Evolutionary conservation across 2,329 filamentous ascomycete genomes (phyloP).

Genomic region (Phaeosphaeriaceae sp.): DNA sequence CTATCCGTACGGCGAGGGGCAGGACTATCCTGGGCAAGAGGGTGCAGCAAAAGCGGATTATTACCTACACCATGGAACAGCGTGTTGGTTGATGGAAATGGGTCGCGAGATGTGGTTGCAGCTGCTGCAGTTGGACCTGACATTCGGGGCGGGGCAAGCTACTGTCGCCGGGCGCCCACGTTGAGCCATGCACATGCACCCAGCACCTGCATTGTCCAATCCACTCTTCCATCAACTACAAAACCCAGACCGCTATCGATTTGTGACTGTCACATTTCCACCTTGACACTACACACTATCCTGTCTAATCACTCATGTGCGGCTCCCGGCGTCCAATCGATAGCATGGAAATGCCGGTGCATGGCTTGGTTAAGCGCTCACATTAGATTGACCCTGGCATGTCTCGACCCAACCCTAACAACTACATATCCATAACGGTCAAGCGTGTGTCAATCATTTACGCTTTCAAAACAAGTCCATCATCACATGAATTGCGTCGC

Average conservation of each 20-base stretch:
- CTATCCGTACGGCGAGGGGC: too few relatives aligned
- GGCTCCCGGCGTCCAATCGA: constrained; percentile 25
- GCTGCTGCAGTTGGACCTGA: too few relatives aligned
- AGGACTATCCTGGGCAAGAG: too few relatives aligned
- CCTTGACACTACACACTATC: constrained; percentile 15
- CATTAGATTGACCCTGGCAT: constrained; percentile 4
- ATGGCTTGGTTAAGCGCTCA: constrained; percentile 20
- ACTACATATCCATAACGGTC: background rate
- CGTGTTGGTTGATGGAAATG: too few relatives aligned
- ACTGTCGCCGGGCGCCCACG: background rate
- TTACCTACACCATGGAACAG: too few relatives aligned
- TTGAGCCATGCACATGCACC: background rate
- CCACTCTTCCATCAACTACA: constrained; percentile 17
- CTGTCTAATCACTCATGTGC: constrained; percentile 38
- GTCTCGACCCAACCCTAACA: background rate
- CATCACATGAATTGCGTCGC: too few relatives aligned
- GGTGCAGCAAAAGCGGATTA: too few relatives aligned
- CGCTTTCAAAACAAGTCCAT: too few relatives aligned
- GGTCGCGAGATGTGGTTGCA: too few relatives aligned
- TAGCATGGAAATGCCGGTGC: constrained; percentile 4
- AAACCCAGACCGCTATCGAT: constrained; percentile 18
- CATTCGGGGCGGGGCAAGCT: background rate
- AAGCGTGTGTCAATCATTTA: background rate
- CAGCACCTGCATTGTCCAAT: constrained; percentile 11
- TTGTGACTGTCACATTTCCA: constrained; percentile 33